Conservation (phyloP, 2,329 filamentous ascomycete genomes). For the Colletotrichum sp. region DNA sequence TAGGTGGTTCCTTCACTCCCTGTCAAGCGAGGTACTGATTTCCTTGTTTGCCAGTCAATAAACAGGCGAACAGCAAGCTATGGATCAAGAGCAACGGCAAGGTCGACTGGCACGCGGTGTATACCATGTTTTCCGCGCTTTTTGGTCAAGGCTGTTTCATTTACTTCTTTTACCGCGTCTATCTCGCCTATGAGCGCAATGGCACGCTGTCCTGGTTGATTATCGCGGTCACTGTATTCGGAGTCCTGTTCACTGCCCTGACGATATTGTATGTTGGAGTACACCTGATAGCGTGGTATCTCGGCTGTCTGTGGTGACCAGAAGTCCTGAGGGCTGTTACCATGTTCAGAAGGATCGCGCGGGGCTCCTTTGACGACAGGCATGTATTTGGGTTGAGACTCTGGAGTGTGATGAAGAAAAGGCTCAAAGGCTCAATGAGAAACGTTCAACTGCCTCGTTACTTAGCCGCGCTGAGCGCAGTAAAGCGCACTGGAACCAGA, state of each 20-base stretch:
- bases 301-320: background rate
- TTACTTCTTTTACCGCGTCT: background rate
- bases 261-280: background rate
- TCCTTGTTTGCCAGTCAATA: background rate
- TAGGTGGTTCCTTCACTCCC: background rate
- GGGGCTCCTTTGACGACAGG: background rate
- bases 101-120: background rate
- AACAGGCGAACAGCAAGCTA: background rate
- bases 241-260: background rate
- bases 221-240: background rate
- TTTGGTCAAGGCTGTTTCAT: background rate
- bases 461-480: background rate
- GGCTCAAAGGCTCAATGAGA: background rate
- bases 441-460: background rate
- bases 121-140: background rate
- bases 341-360: background rate
- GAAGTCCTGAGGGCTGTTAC: background rate
- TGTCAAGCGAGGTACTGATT: background rate
- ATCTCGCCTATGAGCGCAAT: background rate
- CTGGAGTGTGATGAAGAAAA: background rate
- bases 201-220: background rate
- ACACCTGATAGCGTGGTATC: background rate
- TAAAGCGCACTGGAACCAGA: background rate
- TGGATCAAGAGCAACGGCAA: background rate
- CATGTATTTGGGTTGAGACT: background rate